These are phyloP conservation scores for Aureobasidium sp. DNA, from an alignment of 2,329 filamentous ascomycete genomes.

Conservation along the genomic window DNA sequence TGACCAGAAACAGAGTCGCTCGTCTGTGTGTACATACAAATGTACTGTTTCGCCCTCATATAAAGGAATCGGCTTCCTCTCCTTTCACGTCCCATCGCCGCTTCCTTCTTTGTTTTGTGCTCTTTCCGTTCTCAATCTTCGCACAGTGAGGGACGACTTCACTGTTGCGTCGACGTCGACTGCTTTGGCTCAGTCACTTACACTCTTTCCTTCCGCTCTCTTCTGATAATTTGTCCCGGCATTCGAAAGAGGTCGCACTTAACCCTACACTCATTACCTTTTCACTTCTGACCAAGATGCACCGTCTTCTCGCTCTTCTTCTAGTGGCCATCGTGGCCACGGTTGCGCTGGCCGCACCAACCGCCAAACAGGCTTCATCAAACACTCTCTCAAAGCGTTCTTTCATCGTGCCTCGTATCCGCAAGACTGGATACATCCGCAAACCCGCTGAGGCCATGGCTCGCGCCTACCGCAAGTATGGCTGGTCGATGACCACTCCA, in stretches of 20 bases:
- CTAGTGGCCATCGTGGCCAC: conserved; percentile 31
- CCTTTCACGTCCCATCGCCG: background rate
- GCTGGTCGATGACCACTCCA: conserved; percentile 23
- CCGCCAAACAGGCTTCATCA: conserved; percentile 25
- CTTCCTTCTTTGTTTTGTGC: background rate
- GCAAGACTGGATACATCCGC: conserved; percentile 48
- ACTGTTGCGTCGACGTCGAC: background rate
- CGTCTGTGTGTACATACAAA: conserved; percentile 2
- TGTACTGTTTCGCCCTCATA: background rate
- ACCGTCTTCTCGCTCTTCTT: background rate
- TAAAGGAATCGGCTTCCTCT: background rate
- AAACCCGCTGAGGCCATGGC: conserved; percentile 57
- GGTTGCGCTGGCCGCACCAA: conserved; percentile 41
- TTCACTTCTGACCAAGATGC: background rate
- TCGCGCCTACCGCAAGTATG: conserved; percentile 63
- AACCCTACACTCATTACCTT: background rate
- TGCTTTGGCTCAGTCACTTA: conserved; percentile 7
- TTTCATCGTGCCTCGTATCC: conserved; percentile 55
- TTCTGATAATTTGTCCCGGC: background rate
- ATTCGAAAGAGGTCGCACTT: background rate
- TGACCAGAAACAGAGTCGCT: background rate
- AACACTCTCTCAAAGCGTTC: conserved; percentile 44
- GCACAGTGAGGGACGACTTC: background rate
- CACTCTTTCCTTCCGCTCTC: background rate
- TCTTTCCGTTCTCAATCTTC: background rate